Conservation (phyloP, 805 yeast species). For the Diddensiella transvaalensis region DNA sequence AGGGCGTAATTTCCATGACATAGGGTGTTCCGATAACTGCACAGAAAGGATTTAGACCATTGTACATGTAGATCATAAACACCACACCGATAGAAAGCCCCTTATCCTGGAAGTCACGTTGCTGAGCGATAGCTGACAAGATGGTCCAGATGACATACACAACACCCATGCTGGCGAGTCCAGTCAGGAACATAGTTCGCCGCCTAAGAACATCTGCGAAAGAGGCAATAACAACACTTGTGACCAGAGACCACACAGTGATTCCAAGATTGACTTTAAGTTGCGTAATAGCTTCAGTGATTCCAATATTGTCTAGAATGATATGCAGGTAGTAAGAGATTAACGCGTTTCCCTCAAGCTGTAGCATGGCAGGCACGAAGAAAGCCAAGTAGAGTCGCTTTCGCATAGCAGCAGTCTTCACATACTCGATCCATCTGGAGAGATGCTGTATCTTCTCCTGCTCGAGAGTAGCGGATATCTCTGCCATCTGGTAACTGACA, state of each 20-base stretch:
- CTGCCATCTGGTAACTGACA: conserved; percentile 29
- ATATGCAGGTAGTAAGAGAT: conserved; percentile 44
- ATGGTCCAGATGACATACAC: conserved; percentile 39
- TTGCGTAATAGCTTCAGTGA: conserved; percentile 32
- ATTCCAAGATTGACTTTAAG: conserved; percentile 21
- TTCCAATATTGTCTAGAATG: conserved; percentile 53
- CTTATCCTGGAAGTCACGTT: conserved; percentile 41
- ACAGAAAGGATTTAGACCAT: conserved; percentile 17
- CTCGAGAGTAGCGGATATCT: conserved; percentile 22
- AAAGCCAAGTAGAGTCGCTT: conserved; percentile 11
- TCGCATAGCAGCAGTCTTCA: conserved; percentile 13
- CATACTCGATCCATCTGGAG: conserved; percentile 20
- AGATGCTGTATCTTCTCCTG: conserved; percentile 20
- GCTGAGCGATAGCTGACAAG: conserved; percentile 45
- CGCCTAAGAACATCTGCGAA: conserved; percentile 14
- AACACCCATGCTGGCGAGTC: conserved; percentile 13
- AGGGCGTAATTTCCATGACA: conserved; percentile 26
- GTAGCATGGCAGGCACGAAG: conserved; percentile 16
- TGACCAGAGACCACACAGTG: conserved; percentile 7
- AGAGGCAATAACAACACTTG: conserved; percentile 9
- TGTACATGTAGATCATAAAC: conserved; percentile 46
- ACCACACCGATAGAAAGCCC: conserved; percentile 44
- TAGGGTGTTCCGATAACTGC: conserved; percentile 20
- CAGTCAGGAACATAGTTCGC: conserved; percentile 19
- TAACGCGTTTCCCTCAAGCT: conserved; percentile 20